Percentiles rank a stretch among this genome's conserved stretches.
Conservation (phyloP, 805 yeast species). For the Pichia rugopelliculosa region DNA sequence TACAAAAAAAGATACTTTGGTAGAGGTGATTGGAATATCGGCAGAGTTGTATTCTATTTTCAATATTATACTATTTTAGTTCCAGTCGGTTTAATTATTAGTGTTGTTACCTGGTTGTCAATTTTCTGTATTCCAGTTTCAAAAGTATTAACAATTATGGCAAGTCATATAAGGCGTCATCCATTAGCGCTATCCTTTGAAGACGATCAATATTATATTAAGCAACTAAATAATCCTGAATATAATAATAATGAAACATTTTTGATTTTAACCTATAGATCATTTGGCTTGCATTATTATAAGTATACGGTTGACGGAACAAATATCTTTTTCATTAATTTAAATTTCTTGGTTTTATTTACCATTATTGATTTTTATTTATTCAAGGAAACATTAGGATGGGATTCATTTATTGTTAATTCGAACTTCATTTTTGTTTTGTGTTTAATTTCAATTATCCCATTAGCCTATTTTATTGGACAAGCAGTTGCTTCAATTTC, state of each 20-base stretch:
- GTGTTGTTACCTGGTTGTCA: constrained; percentile 64
- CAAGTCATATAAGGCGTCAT: constrained; percentile 77
- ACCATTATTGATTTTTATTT: constrained; percentile 74
- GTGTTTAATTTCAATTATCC: constrained; percentile 79
- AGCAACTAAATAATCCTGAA: constrained; percentile 14
- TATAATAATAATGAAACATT: constrained; percentile 47
- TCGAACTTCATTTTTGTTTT: constrained; percentile 62
- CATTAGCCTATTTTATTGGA: constrained; percentile 93
- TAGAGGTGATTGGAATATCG: constrained; percentile 84
- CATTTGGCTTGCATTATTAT: constrained; percentile 88
- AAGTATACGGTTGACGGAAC: constrained; percentile 96
- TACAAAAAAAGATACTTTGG: constrained; percentile 61
- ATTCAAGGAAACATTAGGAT: constrained; percentile 38
- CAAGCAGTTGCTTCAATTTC: constrained; percentile 99
- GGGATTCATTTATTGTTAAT: constrained; percentile 43
- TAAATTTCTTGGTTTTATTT: constrained; percentile 70
- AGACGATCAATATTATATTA: constrained; percentile 44
- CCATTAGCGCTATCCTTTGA: constrained; percentile 83
- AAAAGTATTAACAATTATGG: constrained; percentile 59
- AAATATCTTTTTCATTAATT: constrained; percentile 82
- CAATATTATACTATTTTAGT: constrained; percentile 62
- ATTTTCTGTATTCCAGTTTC: constrained; percentile 95
- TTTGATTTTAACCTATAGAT: constrained; percentile 83
- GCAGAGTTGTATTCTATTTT: constrained; percentile 68
- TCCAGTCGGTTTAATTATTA: constrained; percentile 54